phyloP scores from a whole-genome alignment of 352 stramenopile genomes.

The Lagenidium giganteum region DNA sequence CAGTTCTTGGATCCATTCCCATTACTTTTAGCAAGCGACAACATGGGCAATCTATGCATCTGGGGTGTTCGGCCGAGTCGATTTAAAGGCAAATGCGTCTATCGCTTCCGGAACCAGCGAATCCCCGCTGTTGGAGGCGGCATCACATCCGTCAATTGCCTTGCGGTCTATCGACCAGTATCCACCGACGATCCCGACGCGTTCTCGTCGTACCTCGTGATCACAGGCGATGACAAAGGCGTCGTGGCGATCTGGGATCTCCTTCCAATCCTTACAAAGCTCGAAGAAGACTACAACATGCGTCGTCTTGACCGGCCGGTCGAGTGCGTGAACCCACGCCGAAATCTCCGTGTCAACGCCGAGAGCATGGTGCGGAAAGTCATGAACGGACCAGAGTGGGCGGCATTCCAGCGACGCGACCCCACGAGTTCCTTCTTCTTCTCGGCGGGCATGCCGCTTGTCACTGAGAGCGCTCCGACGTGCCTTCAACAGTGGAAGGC shows the following conservation, averaged over 20 bases:
- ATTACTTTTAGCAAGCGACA: slow-evolving; percentile 63
- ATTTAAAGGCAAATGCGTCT: slow-evolving; percentile 71
- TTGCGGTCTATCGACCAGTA: slow-evolving; percentile 23
- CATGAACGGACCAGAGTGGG: slow-evolving; percentile 56
- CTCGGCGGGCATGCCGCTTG: slow-evolving; percentile 38
- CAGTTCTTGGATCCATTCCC: slow-evolving; percentile 74
- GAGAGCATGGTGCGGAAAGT: slow-evolving; percentile 65
- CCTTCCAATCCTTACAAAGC: slow-evolving; percentile 39
- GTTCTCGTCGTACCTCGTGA: slow-evolving; percentile 42
- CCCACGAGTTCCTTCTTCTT: slow-evolving; percentile 59
- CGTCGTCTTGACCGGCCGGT: slow-evolving; percentile 36
- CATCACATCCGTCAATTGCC: slow-evolving; percentile 40
- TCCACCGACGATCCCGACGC: slow-evolving; percentile 11
- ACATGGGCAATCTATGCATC: slow-evolving; percentile 65
- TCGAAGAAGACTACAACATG: slow-evolving; percentile 47
- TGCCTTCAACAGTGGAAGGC: slow-evolving; percentile 59
- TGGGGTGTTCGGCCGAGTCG: slow-evolving; percentile 66
- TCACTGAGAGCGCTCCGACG: neutral
- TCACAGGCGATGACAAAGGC: slow-evolving; percentile 78
- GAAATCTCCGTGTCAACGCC: slow-evolving; percentile 71
- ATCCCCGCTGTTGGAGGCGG: slow-evolving; percentile 20
- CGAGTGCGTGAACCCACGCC: slow-evolving; percentile 66
- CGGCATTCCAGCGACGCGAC: slow-evolving; percentile 44
- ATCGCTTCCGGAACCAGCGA: slow-evolving; percentile 63
- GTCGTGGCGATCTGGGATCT: slow-evolving; percentile 73